Base-by-base conservation (phyloP, 2,329 filamentous ascomycete species). In the Laburnicola sp. region DNA sequence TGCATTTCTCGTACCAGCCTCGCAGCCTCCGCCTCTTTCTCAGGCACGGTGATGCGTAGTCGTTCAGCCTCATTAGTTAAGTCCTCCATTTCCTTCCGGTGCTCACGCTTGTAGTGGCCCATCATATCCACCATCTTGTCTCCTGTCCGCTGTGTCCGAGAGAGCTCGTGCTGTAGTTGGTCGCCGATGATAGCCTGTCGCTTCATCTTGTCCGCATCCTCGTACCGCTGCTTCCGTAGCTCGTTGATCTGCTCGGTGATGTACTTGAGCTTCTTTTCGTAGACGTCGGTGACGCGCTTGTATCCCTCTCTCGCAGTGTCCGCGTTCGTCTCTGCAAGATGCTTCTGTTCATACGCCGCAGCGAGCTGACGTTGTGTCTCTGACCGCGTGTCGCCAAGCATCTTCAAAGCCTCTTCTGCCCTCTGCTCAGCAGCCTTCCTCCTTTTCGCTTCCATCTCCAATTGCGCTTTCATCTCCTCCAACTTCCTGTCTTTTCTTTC, bases 401-500 rank as follows among this genome's bases (percentile, higher is more conserved):
- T 54, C 80, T 80, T 63, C 76, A 84, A 85, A 80, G 89, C 56
- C 59, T 80, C 62, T 70, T 70, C 80, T 64, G 89, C 86, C 27
- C 82, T 79, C 44, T 80, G 78, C 54, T 82, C 78, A 4, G 87
- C 86, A 21, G 79, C 78, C 22, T 78, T 74, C 2, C 87, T 78
- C 56, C 84, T 81, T 59, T 81, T 79, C 66, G 82, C 81, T 72
- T 91, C 88, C 2, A 78, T 70, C 35, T 87, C 85, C 26, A 91
- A 76, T 16, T 83, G 78, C 6, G 80, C 77, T 61, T 86, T 85
- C 52, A 91, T 71, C 38, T 85, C 83, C 57, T 88, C 86, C 36
- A 91, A 82, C 68, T 90, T 88, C 9, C 88, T 82, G 65, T 91
- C 88, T 65, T 89, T 88, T 50, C 88, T 80, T 50, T 85, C 82